Evolutionary conservation across 345 rosid species (phyloP).

Genomic region (Salix suchowensis): DNA sequence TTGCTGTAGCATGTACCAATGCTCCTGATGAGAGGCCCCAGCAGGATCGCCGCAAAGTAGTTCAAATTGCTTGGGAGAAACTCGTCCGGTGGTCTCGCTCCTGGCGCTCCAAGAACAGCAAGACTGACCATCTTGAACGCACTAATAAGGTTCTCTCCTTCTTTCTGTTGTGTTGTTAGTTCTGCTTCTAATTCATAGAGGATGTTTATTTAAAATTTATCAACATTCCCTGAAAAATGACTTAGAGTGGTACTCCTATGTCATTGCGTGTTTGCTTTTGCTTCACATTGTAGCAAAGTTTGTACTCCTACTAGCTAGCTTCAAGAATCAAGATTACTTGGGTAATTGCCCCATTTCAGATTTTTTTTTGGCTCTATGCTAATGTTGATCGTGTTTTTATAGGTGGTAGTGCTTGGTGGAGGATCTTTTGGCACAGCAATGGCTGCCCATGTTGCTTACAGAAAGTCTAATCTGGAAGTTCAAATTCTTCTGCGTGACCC

Average conservation of each 20-base stretch:
- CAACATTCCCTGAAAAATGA: no score
- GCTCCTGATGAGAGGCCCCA: slow-evolving; percentile 22
- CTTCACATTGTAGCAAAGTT: no score
- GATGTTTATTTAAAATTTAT: not conserved
- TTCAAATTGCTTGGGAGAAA: slow-evolving; percentile 85
- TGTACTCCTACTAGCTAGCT: no score
- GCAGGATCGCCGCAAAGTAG: slow-evolving; percentile 59
- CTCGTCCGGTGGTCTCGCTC: slow-evolving; percentile 88
- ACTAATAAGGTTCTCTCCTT: slow-evolving; percentile 59
- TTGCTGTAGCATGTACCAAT: not conserved
- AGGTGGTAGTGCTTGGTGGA: slow-evolving; percentile 97
- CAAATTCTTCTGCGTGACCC: slow-evolving; percentile 79
- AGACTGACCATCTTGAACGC: slow-evolving; percentile 63
- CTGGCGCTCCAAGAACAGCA: slow-evolving; percentile 65
- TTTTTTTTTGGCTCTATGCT: not conserved
- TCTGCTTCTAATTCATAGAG: not conserved
- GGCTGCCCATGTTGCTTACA: slow-evolving; percentile 85
- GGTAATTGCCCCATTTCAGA: no score
- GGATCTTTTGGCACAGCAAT: slow-evolving; percentile 95
- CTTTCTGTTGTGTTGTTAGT: not conserved
- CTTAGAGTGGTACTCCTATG: no score
- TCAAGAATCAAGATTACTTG: no score
- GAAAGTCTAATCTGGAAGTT: slow-evolving; percentile 66
- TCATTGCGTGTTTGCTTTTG: no score
- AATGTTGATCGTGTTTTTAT: not conserved